Evolutionary conservation across 2,329 filamentous ascomycete genomes (phyloP).

Genomic region (Ampelomyces quisqualis): DNA sequence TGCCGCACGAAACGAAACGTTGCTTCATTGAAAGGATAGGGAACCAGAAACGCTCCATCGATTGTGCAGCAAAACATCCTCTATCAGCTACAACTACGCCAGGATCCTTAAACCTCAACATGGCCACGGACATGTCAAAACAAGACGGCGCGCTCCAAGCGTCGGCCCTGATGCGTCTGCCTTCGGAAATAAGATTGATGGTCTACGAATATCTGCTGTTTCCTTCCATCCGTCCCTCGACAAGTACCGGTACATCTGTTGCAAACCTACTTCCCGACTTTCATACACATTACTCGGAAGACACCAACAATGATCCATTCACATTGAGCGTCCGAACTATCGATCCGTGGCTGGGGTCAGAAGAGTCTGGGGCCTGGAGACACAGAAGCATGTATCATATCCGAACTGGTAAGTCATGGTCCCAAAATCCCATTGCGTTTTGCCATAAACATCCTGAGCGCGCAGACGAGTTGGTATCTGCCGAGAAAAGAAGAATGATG

Average conservation of each 20-base stretch:
- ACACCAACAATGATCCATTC: slow-evolving; percentile 34
- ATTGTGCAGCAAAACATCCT: too few relatives aligned
- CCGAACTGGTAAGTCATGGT: slow-evolving; percentile 33
- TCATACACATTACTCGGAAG: slow-evolving; percentile 45
- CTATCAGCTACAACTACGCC: too few relatives aligned
- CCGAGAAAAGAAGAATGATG: slow-evolving; percentile 1
- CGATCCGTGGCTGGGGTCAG: slow-evolving; percentile 40
- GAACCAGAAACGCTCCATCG: too few relatives aligned
- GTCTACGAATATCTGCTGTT: slow-evolving; percentile 50
- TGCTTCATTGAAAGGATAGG: too few relatives aligned
- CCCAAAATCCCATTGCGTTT: background rate
- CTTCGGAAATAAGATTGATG: slow-evolving; percentile 50
- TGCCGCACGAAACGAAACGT: too few relatives aligned
- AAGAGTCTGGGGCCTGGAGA: slow-evolving; percentile 30
- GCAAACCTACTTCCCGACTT: slow-evolving; percentile 43
- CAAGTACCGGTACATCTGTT: slow-evolving; percentile 31
- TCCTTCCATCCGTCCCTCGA: slow-evolving; percentile 40
- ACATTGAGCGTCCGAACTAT: slow-evolving; percentile 49
- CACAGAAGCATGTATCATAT: slow-evolving; percentile 44
- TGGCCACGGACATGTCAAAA: slow-evolving; percentile 3
- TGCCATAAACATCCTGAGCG: background rate
- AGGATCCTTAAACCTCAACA: too few relatives aligned
- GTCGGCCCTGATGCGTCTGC: slow-evolving; percentile 47
- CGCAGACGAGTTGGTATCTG: slow-evolving; percentile 1
- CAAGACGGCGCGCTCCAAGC: slow-evolving; percentile 8